Base-by-base conservation (phyloP, 2,329 filamentous ascomycete genomes). In the Pyrenophora tritici-repentis region DNA sequence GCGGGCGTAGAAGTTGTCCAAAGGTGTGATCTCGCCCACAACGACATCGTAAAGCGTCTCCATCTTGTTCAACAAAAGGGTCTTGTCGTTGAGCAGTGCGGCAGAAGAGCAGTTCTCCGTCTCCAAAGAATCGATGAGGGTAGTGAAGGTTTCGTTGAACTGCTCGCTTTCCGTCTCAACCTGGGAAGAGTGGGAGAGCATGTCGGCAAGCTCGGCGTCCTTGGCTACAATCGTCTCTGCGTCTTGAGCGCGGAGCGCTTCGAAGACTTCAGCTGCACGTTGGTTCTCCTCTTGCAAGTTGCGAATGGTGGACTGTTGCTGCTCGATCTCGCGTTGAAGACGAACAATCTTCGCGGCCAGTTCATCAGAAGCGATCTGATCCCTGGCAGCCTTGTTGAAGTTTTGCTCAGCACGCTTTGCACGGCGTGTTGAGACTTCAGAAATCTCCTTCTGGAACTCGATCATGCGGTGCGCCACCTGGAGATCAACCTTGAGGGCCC, bases 401-500 rank as follows among this genome's bases (percentile, higher is more conserved):
- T 53, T 56, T 5, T 38, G 39, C 18, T 58, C 53, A 18, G 60
- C 59, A 10, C 56, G 59, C 24, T 56, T 43, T 3, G 53, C 52
- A 20, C 58, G 61, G 5, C 52, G 16, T 1, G 14, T 17, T 3
- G 55, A 40, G 14, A 57, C 40, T 4, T 59, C 44, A 2, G 42
- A 35, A 20, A 55, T 46, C 8, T 41, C 32, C 13, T 62, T 56
- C 32, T 62, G 53, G 13, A 53, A 52, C 1, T 50, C 42, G 16
- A 61, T 47, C 6, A 46, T 48, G 29, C 39, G 56, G 7, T 45
- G 41, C 6, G 56, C 53, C 18, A 61, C 60, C 16, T 56, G 52
- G 8, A 65, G 50, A 22, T 66, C 63, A n/a, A 62, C 42, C 36
- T 53, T 35, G 10, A 59, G 42, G 38, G 42, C 35, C 32, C 58